Conservation (phyloP, 2,329 filamentous ascomycete genomes). For the Fusarium albosuccineum region DNA sequence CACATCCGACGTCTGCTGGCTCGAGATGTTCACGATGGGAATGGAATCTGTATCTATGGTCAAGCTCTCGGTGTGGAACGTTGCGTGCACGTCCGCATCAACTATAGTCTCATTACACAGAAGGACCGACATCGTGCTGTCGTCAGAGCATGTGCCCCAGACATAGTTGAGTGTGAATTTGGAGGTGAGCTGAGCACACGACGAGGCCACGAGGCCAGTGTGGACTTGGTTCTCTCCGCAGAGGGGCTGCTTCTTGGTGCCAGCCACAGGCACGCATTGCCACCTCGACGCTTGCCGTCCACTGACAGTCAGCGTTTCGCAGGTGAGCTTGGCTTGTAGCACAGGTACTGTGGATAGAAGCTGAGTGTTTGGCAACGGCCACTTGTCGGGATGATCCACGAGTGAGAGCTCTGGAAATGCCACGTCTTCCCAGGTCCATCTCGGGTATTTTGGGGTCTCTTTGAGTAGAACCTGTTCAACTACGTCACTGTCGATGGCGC, state of each 20-base stretch:
- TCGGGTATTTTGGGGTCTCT: slow-evolving; percentile 41
- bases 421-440: slow-evolving; percentile 45
- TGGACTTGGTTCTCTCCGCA: slow-evolving; percentile 32
- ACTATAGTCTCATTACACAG: slow-evolving; percentile 45
- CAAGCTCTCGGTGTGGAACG: slow-evolving; percentile 43
- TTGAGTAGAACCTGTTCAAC: slow-evolving; percentile 38
- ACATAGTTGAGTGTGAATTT: slow-evolving; percentile 42
- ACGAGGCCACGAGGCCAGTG: slow-evolving; percentile 41
- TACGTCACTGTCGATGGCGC: slow-evolving; percentile 26
- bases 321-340: slow-evolving; percentile 35
- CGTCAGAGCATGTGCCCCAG: slow-evolving; percentile 44
- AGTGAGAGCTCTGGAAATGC: slow-evolving; percentile 42
- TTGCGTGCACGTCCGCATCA: slow-evolving; percentile 37
- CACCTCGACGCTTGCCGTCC: slow-evolving; percentile 29
- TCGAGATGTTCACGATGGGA: slow-evolving; percentile 34
- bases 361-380: slow-evolving; percentile 43
- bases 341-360: slow-evolving; percentile 39
- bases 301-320: slow-evolving; percentile 35
- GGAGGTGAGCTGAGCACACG: slow-evolving; percentile 37
- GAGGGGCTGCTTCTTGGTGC: slow-evolving; percentile 31
- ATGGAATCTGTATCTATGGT: slow-evolving; percentile 39
- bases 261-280: slow-evolving; percentile 37
- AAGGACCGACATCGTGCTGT: slow-evolving; percentile 39
- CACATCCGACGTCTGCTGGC: slow-evolving; percentile 29
- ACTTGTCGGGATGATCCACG: slow-evolving; percentile 26